These are phyloP conservation scores for Talaromyces nanjingensis DNA, from an alignment of 495 filamentous ascomycete species.

Conservation along the genomic window DNA sequence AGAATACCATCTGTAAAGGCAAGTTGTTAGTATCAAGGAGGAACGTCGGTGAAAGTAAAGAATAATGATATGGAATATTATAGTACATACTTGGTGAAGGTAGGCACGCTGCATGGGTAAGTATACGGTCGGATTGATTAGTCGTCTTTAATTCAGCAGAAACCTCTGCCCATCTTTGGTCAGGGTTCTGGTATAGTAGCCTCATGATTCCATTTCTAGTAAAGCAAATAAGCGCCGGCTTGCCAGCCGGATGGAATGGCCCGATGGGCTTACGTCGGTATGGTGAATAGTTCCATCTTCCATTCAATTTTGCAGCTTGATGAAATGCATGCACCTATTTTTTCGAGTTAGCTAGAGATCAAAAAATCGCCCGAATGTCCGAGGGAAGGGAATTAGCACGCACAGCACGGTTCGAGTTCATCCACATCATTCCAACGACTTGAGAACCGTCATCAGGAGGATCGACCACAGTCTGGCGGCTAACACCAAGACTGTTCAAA, in stretches of 20 bases:
- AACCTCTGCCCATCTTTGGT: slow-evolving; percentile 59
- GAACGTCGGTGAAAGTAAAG: slow-evolving; percentile 1
- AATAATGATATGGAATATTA: background rate
- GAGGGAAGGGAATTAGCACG: slow-evolving; percentile 11
- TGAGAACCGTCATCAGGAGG: slow-evolving; percentile 62
- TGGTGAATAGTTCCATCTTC: slow-evolving; percentile 45
- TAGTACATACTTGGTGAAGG: slow-evolving; percentile 55
- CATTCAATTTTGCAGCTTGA: slow-evolving; percentile 41
- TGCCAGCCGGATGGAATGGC: slow-evolving; percentile 60
- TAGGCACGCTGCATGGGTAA: slow-evolving; percentile 76
- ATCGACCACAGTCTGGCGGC: slow-evolving; percentile 50
- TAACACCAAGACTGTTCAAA: slow-evolving; percentile 56
- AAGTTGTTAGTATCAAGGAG: background rate
- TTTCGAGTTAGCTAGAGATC: slow-evolving; percentile 7
- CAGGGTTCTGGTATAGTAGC: slow-evolving; percentile 63
- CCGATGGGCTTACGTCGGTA: slow-evolving; percentile 46
- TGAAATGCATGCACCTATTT: slow-evolving; percentile 43
- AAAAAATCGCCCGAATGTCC: background rate
- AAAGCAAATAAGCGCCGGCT: slow-evolving; percentile 62
- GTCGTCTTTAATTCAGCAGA: slow-evolving; percentile 63
- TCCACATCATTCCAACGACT: slow-evolving; percentile 81
- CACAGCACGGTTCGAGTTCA: slow-evolving; percentile 55
- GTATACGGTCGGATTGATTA: slow-evolving; percentile 56
- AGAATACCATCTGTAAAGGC: slow-evolving; percentile 43
- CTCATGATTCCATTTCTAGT: slow-evolving; percentile 63